Evolutionary conservation across 2,329 filamentous ascomycete species (phyloP), one percentile per base, ranked within the genome.

Genomic region (Grosmannia huntii): DNA sequence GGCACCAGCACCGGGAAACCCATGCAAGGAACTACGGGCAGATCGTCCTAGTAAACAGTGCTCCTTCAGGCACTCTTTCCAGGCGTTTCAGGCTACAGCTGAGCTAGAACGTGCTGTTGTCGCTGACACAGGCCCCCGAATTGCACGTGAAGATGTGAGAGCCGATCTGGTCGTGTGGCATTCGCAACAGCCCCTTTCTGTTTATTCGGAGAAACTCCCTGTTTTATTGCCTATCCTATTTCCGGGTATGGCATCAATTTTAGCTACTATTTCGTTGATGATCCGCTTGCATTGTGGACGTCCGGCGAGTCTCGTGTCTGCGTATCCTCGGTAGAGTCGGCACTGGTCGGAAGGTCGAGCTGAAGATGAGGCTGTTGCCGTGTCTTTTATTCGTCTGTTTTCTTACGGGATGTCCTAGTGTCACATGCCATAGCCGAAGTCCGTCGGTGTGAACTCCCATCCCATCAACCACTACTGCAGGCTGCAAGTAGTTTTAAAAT

Each of bases 321-420:
- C 9, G 52, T 54, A 54, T 54, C 52, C 52, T 54, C 52, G 52
- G 52, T 44, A 54, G 21, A 27, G 21, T 54, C 52, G 52, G 52
- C 52, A 19, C 33, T 54, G 52, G 9, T 44, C 52, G 52, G 52
- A 54, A 54, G 33, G 33, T 28, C 21, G 16, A 44, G 36, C 36
- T 44, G 33, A 28, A 27, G 48, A 28, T 27, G 33, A 54, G 52
- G 52, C 36, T 54, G 12, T 44, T 25, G 23, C 33, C 14, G 33
- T 54, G 52, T 21, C 52, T 23, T 23, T 25, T 25, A 54, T 23
- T 31, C 50, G 50, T 16, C 33, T 54, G 16, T 27, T 31, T 16
- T 50, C 25, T 9, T 50, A 50, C 48, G 23, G 25, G 14, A 19
- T 2, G 7, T 9, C 46, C 21, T 23, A 44, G 19, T 44, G 46